phyloP scores from a whole-genome alignment of 352 stramenopile species.

The Phytophthora idaei region DNA sequence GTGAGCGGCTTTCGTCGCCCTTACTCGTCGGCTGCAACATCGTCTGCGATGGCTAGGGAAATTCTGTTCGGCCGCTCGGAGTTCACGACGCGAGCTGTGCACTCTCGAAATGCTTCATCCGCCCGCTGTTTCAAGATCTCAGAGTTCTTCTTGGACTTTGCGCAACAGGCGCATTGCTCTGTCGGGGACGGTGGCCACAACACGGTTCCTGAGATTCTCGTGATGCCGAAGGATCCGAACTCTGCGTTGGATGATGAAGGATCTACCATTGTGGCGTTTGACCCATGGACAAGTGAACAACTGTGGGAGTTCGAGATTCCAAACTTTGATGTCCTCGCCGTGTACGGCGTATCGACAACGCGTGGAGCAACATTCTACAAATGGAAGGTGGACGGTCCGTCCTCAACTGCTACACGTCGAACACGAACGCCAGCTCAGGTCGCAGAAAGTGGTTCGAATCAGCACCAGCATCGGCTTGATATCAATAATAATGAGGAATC shows the following conservation, averaged over 20 bases:
- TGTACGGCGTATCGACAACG: conserved; percentile 63
- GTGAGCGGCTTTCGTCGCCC: conserved; percentile 63
- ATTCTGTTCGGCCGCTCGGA: conserved; percentile 80
- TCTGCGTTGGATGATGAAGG: conserved; percentile 56
- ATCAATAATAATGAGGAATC: conserved; percentile 2
- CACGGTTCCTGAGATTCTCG: conserved; percentile 55
- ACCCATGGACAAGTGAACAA: conserved; percentile 71
- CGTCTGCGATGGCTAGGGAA: conserved; percentile 29
- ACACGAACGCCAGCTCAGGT: conserved; percentile 8
- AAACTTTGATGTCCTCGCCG: conserved; percentile 73
- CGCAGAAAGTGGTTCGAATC: not conserved
- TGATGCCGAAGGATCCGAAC: conserved; percentile 64
- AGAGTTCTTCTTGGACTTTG: conserved; percentile 86
- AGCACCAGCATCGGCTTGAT: conserved; percentile 18
- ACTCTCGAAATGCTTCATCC: conserved; percentile 61
- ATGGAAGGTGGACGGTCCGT: conserved; percentile 76
- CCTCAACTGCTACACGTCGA: conserved; percentile 38
- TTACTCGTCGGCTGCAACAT: conserved; percentile 32
- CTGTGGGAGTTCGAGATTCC: conserved; percentile 79
- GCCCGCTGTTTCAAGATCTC: conserved; percentile 82
- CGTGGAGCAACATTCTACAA: conserved; percentile 68
- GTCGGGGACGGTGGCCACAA: conserved; percentile 33
- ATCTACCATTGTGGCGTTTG: conserved; percentile 72
- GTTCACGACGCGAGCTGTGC: conserved; percentile 70
- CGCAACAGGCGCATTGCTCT: conserved; percentile 54